Evolutionary conservation across 2,329 filamentous ascomycete genomes (phyloP).

Genomic region (Verticillium alfalfae): DNA sequence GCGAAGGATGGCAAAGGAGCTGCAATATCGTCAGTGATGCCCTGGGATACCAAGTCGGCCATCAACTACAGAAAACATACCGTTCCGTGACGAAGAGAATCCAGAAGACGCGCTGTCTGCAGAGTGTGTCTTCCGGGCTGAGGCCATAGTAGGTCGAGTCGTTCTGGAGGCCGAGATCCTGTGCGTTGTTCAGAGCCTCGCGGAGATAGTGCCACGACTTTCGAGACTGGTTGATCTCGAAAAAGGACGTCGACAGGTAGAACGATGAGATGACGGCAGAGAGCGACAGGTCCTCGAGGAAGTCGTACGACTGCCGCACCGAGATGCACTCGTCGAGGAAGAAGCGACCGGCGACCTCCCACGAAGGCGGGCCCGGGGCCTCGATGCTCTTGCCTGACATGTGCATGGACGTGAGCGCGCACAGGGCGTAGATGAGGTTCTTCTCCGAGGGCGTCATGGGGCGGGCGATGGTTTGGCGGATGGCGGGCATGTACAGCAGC

Average conservation of each 20-base stretch:
- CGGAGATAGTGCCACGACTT: slow-evolving; percentile 59
- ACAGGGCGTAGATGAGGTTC: slow-evolving; percentile 50
- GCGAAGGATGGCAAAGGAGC: slow-evolving; percentile 58
- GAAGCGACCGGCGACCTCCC: slow-evolving; percentile 46
- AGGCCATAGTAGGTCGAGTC: slow-evolving; percentile 46
- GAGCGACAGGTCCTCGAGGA: slow-evolving; percentile 48
- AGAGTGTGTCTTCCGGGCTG: slow-evolving; percentile 44
- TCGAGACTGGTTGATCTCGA: slow-evolving; percentile 55
- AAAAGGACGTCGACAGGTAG: slow-evolving; percentile 55
- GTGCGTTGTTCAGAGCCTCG: slow-evolving; percentile 55
- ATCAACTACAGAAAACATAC: slow-evolving; percentile 20
- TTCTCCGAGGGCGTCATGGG: slow-evolving; percentile 29
- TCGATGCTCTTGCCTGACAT: slow-evolving; percentile 38
- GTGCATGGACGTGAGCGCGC: slow-evolving; percentile 46
- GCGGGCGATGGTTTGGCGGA: slow-evolving; percentile 42
- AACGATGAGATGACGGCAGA: slow-evolving; percentile 57
- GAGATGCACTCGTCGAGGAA: slow-evolving; percentile 54
- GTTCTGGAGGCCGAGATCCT: slow-evolving; percentile 53
- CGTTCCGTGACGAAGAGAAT: slow-evolving; percentile 57
- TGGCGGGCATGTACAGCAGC: slow-evolving; percentile 50
- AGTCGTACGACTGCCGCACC: slow-evolving; percentile 50
- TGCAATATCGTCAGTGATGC: slow-evolving; percentile 17
- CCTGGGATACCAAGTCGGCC: background rate
- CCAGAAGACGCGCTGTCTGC: slow-evolving; percentile 55
- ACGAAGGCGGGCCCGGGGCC: slow-evolving; percentile 29